phyloP scores from a whole-genome alignment of 2,329 filamentous ascomycete genomes.

The Aspergillus fumigatus region DNA sequence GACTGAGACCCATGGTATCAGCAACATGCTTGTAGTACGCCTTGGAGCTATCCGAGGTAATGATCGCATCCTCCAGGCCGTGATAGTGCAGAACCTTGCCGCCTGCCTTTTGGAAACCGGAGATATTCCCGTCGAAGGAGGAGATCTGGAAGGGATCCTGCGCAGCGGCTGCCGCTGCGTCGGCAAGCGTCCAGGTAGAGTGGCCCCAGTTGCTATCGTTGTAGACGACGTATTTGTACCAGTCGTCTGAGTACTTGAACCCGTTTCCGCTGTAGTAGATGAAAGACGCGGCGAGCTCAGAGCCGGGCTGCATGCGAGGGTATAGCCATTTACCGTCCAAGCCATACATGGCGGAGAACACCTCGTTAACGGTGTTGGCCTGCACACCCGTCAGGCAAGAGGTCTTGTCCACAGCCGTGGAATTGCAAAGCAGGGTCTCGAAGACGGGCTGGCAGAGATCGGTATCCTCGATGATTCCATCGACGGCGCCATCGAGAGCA shows the following conservation, averaged over 20 bases:
- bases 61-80: conserved; percentile 45
- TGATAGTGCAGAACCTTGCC: conserved; percentile 43
- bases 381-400: conserved; percentile 30
- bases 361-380: conserved; percentile 24
- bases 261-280: conserved; percentile 35
- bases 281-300: conserved; percentile 21
- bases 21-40: conserved; percentile 49
- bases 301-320: conserved; percentile 34
- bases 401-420: conserved; percentile 10
- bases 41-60: conserved; percentile 48
- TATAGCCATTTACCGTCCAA: conserved; percentile 27
- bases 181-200: conserved; percentile 34
- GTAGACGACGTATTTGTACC: conserved; percentile 44
- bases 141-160: conserved; percentile 48
- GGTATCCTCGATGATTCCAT: conserved; percentile 37
- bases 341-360: conserved; percentile 31
- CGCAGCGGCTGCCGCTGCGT: conserved; percentile 32
- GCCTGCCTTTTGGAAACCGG: conserved; percentile 41
- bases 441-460: conserved; percentile 31
- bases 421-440: conserved; percentile 28
- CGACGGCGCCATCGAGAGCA: conserved; percentile 27
- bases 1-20: conserved; percentile 31
- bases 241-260: conserved; percentile 37
- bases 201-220: conserved; percentile 37
- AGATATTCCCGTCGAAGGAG: conserved; percentile 46